Conservation (phyloP, 2,329 filamentous ascomycete genomes). For the Karstenula rhodostoma region DNA sequence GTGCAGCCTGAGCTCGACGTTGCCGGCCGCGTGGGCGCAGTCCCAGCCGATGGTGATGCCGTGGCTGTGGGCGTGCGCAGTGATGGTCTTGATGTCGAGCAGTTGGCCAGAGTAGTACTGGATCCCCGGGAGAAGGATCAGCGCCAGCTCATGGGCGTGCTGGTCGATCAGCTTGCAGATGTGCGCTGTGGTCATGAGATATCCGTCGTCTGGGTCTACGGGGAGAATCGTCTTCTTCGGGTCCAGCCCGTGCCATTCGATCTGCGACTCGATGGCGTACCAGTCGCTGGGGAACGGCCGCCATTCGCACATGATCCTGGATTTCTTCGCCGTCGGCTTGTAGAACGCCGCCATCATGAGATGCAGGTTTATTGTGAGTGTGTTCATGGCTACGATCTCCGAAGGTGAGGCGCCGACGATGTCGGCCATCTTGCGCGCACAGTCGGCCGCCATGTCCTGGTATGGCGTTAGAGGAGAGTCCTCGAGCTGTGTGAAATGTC, state of each 20-base stretch:
- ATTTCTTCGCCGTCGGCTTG: slow-evolving; percentile 67
- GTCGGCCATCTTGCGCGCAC: slow-evolving; percentile 72
- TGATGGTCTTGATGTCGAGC: slow-evolving; percentile 83
- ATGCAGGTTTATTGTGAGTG: slow-evolving; percentile 81
- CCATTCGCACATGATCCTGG: slow-evolving; percentile 85
- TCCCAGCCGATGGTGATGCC: slow-evolving; percentile 85
- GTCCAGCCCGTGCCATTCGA: slow-evolving; percentile 73
- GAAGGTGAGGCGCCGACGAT: slow-evolving; percentile 75
- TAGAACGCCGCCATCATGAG: slow-evolving; percentile 88
- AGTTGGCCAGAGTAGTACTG: slow-evolving; percentile 92
- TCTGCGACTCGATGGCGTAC: slow-evolving; percentile 84
- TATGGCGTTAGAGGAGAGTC: slow-evolving; percentile 76
- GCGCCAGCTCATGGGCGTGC: slow-evolving; percentile 74
- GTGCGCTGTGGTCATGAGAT: slow-evolving; percentile 71
- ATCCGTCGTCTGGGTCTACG: slow-evolving; percentile 68
- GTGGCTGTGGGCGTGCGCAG: slow-evolving; percentile 73
- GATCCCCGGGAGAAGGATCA: slow-evolving; percentile 83
- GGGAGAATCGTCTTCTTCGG: slow-evolving; percentile 73
- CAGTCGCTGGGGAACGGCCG: slow-evolving; percentile 90
- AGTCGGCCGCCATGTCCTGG: slow-evolving; percentile 79
- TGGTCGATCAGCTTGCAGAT: slow-evolving; percentile 76
- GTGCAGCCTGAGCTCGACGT: slow-evolving; percentile 79
- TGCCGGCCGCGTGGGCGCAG: slow-evolving; percentile 84
- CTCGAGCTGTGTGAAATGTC: slow-evolving; percentile 76
- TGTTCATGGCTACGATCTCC: slow-evolving; percentile 89